Conservation (phyloP, 352 stramenopile species). For the Phytophthora aleatoria region DNA sequence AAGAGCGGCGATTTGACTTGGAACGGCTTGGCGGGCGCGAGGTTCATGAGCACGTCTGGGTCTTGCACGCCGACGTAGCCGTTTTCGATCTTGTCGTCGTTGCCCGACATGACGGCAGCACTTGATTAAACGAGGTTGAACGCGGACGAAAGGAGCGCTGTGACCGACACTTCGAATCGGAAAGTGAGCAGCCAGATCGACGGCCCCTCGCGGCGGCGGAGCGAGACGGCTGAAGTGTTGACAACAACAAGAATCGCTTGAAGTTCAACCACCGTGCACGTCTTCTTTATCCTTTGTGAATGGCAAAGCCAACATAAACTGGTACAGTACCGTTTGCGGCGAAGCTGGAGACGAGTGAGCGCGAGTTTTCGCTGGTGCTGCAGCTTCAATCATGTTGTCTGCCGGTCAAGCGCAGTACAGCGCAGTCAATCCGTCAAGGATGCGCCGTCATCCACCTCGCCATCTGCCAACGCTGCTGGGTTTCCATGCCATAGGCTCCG, state of each 20-base stretch:
- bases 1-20: slow-evolving; percentile 47
- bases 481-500: too few species aligned
- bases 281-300: slow-evolving; percentile 27
- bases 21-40: slow-evolving; percentile 37
- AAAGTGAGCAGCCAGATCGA: slow-evolving; percentile 21
- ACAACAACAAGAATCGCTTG: slow-evolving; percentile 27
- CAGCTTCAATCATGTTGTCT: slow-evolving; percentile 17
- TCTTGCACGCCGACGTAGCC: slow-evolving; percentile 42
- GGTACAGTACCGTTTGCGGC: slow-evolving; percentile 5
- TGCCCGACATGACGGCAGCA: slow-evolving; percentile 19
- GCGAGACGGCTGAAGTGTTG: slow-evolving; percentile 22
- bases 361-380: slow-evolving; percentile 13
- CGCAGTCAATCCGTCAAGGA: slow-evolving; percentile 1
- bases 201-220: slow-evolving; percentile 9
- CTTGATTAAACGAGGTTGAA: slow-evolving; percentile 8
- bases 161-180: slow-evolving; percentile 26
- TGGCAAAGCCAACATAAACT: slow-evolving; percentile 31
- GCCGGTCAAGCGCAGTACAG: slow-evolving; percentile 17
- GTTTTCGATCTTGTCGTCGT: slow-evolving; percentile 43
- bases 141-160: slow-evolving; percentile 3
- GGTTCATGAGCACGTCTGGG: slow-evolving; percentile 23
- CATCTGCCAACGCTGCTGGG: slow-evolving; percentile 12
- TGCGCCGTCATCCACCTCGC: slow-evolving; percentile 12
- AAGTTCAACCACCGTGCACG: slow-evolving; percentile 35
- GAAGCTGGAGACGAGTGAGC: slow-evolving; percentile 17